A percentile compares a stretch with the other conserved stretches of the same genome.
Evolutionary conservation across 208 protist genomes (phyloP).

Genomic region (Endotrypanum monterogeii): DNA sequence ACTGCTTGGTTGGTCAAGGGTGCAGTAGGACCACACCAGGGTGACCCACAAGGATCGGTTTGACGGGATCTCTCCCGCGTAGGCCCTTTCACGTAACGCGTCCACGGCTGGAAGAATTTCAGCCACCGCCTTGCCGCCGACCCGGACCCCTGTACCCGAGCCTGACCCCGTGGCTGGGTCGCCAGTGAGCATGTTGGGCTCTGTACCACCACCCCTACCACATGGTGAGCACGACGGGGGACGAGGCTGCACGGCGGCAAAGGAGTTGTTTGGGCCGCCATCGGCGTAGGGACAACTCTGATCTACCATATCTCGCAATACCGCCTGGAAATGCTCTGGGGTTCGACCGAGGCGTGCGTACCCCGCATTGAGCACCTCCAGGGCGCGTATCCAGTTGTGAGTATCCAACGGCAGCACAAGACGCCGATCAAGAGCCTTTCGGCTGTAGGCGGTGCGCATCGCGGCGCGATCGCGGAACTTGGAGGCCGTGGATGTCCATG

Average conservation of each 20-base stretch:
- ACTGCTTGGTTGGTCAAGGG: constrained; percentile 39
- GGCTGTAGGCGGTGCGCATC: constrained; percentile 50
- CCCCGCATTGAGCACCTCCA: constrained; percentile 72
- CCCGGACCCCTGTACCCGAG: not conserved
- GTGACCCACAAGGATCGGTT: constrained; percentile 71
- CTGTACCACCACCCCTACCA: not conserved
- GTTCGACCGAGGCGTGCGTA: constrained; percentile 75
- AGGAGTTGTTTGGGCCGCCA: not conserved
- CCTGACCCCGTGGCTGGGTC: not conserved
- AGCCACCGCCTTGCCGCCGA: not conserved
- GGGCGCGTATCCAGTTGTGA: constrained; percentile 76
- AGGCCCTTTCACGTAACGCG: constrained; percentile 63
- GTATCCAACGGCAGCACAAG: constrained; percentile 83
- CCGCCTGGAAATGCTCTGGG: constrained; percentile 69
- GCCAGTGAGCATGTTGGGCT: not conserved
- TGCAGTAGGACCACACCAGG: constrained; percentile 75
- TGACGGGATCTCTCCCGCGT: constrained; percentile 63
- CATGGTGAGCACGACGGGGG: not conserved
- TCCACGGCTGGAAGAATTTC: constrained; percentile 40
- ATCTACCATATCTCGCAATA: constrained; percentile 70
- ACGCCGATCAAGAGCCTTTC: constrained; percentile 74
- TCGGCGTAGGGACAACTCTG: constrained; percentile 30
- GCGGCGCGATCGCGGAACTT: constrained; percentile 41
- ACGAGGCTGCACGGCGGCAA: not conserved
- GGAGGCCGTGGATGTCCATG: constrained; percentile 13